Evolutionary conservation across 345 rosid genomes (phyloP).

Genomic region (Syzygium aromaticum): DNA sequence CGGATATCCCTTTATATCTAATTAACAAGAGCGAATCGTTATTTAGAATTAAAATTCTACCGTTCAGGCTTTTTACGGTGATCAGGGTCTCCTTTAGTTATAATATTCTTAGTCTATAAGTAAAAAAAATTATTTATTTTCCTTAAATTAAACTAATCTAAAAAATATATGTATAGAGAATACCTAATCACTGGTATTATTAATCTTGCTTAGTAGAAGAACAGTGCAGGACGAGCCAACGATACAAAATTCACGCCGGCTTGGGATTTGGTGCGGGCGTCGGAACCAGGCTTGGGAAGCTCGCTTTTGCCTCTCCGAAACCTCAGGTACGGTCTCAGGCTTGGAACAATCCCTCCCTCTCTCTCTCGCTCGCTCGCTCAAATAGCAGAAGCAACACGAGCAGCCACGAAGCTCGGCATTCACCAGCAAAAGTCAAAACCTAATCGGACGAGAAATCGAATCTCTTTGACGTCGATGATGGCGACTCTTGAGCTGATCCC

Average conservation of each 20-base stretch:
- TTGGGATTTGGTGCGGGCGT: slow-evolving; percentile 28
- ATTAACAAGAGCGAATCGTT: not conserved
- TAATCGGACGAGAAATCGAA: not conserved
- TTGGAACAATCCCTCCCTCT: slow-evolving; percentile 17
- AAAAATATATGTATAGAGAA: not conserved
- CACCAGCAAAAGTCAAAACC: not conserved
- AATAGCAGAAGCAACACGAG: not conserved
- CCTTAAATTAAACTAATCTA: not conserved
- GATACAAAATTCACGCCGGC: slow-evolving; percentile 9
- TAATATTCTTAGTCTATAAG: not conserved
- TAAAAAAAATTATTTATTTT: not conserved
- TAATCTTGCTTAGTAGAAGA: not conserved
- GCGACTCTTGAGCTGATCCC: not conserved
- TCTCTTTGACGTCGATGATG: not conserved
- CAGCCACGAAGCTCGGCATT: not conserved
- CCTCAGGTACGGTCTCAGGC: slow-evolving; percentile 49
- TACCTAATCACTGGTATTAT: not conserved
- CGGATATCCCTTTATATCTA: not conserved
- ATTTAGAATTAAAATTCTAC: not conserved
- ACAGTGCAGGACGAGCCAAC: not conserved
- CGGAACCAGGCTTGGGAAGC: slow-evolving; percentile 49
- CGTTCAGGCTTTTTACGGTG: not conserved
- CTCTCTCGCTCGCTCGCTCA: not conserved
- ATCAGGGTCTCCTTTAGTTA: not conserved
- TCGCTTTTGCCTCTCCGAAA: not conserved